Base-by-base conservation (phyloP, 345 rosid genomes). In the Eucalyptus pumila region DNA sequence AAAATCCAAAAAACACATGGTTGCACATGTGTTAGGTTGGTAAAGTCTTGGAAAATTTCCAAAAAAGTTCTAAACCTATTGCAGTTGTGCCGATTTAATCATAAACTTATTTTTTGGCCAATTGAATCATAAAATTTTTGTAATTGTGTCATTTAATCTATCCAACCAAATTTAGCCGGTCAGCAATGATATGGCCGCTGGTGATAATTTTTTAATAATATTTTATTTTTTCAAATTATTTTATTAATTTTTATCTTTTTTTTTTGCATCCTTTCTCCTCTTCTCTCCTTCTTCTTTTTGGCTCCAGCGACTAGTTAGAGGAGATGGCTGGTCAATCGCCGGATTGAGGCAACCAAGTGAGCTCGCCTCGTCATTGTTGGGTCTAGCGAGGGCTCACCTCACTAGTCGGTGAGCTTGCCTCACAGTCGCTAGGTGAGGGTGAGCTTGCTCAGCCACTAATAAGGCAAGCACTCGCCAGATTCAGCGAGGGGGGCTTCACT, bases 181-280 rank as follows among this genome's bases (percentile, higher is more conserved):
- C 0, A 0, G 5, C 2, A 52, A 0, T 52, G 58, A 19, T 52
- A 0, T 52, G 56, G 56, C 24, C 10, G 0, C 0, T 0, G 4
- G 56, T 52, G 56, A 52, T 9, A 17, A 0, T 7, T 52, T 52
- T 52, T 52, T 8, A 51, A 51, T 8, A 52, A 52, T 52, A 19
- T 52, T 8, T 19, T 51, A 51, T 7, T 51, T 52, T 52, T 52
- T 17, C 4, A 52, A 52, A 52, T 3, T 19, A 19, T 52, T 52
- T 52, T 52, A 52, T 52, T 52, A 52, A 52, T 52, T 52, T 19
- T 19, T 52, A 52, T 19, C 0, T 3, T 16, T 6, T 6, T 51
- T 51, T 7, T 51, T 19, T 7, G 0, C 56, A 4, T 52, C 4
- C 9, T 52, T 0, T 0, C 56, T 52, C 56, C 10, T 52, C 2